These are phyloP conservation scores for Xylaria bambusicola DNA, from an alignment of 495 filamentous ascomycete species.

Conservation along the genomic window DNA sequence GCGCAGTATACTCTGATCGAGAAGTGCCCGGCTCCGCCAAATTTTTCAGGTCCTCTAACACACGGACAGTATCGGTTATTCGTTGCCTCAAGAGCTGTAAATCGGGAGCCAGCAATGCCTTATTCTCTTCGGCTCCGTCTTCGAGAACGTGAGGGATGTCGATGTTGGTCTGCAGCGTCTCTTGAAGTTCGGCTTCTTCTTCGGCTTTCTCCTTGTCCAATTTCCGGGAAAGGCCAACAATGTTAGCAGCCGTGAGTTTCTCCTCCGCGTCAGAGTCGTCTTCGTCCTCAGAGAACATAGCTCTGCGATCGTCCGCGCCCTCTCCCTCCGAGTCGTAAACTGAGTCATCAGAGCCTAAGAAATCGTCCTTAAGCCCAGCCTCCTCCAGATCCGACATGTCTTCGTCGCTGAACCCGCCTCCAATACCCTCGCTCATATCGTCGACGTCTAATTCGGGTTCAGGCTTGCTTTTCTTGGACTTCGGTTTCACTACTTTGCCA, in stretches of 20 bases:
- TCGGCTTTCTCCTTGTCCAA: constrained; percentile 70
- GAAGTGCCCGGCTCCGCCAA: constrained; percentile 76
- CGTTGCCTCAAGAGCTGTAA: constrained; percentile 85
- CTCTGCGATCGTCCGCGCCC: constrained; percentile 60
- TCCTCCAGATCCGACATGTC: constrained; percentile 44
- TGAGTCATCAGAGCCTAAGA: constrained; percentile 60
- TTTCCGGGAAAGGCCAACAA: constrained; percentile 82
- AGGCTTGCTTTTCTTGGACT: constrained; percentile 49
- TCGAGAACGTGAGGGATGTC: constrained; percentile 71
- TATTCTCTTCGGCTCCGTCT: constrained; percentile 49
- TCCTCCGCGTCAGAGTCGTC: constrained; percentile 88
- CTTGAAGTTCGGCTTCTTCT: constrained; percentile 78
- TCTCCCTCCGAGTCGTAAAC: constrained; percentile 76
- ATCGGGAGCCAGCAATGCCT: constrained; percentile 72
- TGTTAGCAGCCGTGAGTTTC: constrained; percentile 92
- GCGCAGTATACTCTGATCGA: constrained; percentile 80
- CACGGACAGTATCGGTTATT: constrained; percentile 90
- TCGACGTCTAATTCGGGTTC: constrained; percentile 52
- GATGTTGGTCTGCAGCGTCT: constrained; percentile 94
- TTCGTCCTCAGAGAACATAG: constrained; percentile 94
- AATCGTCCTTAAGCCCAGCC: constrained; percentile 53
- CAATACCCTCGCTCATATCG: constrained; percentile 50
- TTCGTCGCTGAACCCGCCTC: constrained; percentile 60
- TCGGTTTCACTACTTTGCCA: constrained; percentile 45
- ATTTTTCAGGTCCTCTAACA: constrained; percentile 83